Evolutionary conservation across 257 asterid species (phyloP), one percentile per base, ranked within the genome.

Genomic region (Solanum acaule): DNA sequence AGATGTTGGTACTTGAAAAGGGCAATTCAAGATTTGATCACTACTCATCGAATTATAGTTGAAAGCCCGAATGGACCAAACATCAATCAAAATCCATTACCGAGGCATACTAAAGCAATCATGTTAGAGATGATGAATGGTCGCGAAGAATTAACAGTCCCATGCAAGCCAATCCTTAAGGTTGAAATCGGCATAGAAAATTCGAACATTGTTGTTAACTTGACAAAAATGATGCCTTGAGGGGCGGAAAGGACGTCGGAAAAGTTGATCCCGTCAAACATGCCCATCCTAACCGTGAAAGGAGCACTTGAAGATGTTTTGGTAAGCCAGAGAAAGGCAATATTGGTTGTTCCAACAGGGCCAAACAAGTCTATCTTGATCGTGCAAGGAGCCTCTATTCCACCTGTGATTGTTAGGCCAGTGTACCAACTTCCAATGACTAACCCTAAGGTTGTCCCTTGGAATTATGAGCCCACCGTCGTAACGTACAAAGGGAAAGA

Each of bases 161-260:
- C 70, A 8, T 61, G 4, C 6, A 61, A 61, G 13, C 70, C 70
- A 8, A 23, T 61, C 70, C 10, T 61, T 61, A 61, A 23, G 29
- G 4, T 9, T 10, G 27, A 23, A 3, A 61, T 6, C 5, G 2
- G 0, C 10, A n/a, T 7, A n/a, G 14, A 61, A 22, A 61, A 23
- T 23, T 61, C 0, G 11, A 0, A 2, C 0, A 61, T 23, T 61
- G 1, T 61, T 61, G 12, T 23, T 22, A 25, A 23, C 11, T 61
- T 23, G 27, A 22, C 13, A 4, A 61, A 61, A 23, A 3, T 4
- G 1, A 10, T 23, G 27, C 3, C 6, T 61, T 4, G 4, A 9
- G 27, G 0, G 13, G 70, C 2, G 10, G 4, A 9, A 22, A n/a
- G 4, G 14, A 23, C 0, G 27, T 8, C 1, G 2, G 3, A 22